Conservation (phyloP, 2,329 filamentous ascomycete species). For the Diaporthe citri region DNA sequence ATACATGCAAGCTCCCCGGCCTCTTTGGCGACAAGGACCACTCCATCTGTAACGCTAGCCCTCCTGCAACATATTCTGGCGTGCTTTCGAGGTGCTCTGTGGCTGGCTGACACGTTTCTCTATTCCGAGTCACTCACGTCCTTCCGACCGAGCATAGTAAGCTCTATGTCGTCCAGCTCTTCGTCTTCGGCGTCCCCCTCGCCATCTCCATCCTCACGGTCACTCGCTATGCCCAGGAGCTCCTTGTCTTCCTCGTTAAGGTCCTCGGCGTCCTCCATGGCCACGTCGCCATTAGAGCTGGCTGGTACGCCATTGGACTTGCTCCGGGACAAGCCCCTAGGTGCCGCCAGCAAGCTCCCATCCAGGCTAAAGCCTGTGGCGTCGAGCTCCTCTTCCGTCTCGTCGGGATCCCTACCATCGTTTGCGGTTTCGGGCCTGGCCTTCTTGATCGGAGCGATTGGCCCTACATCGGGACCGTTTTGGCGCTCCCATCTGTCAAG, state of each 20-base stretch:
- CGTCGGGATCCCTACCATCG: constrained; percentile 49
- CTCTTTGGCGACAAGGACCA: neutral
- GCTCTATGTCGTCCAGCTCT: constrained; percentile 55
- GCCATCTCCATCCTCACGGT: constrained; percentile 54
- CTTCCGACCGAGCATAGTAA: constrained; percentile 51
- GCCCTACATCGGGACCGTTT: constrained; percentile 58
- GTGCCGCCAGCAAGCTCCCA: constrained; percentile 36
- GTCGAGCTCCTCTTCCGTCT: constrained; percentile 51
- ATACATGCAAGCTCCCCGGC: neutral
- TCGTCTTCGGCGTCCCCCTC: constrained; percentile 62
- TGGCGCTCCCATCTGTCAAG: constrained; percentile 77
- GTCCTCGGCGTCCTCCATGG: constrained; percentile 57
- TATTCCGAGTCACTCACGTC: constrained; percentile 51
- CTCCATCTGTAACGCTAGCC: neutral
- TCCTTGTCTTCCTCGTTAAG: constrained; percentile 70
- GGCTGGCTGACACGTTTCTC: neutral
- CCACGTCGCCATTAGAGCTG: constrained; percentile 56
- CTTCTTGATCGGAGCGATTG: constrained; percentile 62
- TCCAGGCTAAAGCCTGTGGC: constrained; percentile 40
- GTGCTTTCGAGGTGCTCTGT: no score
- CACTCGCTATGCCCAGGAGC: constrained; percentile 59
- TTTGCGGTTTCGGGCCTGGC: constrained; percentile 45
- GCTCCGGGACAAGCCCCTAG: constrained; percentile 2
- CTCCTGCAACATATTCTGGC: neutral
- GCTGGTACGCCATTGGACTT: constrained; percentile 34